Evolutionary conservation across 2,329 filamentous ascomycete species (phyloP).

Genomic region (Calonectria pseudoturangicola): DNA sequence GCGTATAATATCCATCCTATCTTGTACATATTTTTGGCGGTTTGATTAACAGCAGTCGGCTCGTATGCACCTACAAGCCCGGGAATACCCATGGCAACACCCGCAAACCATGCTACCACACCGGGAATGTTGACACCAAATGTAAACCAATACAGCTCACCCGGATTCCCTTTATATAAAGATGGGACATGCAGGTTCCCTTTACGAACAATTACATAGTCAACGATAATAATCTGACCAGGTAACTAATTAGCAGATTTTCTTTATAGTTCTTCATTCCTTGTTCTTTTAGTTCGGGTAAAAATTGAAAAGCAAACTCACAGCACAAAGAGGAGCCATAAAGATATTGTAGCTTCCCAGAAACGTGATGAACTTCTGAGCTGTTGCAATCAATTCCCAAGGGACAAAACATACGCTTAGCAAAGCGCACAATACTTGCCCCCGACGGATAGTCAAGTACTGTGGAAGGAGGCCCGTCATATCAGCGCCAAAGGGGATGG

Average conservation of each 20-base stretch:
- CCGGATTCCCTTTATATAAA: background rate
- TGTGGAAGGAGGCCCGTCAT: background rate
- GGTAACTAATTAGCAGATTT: background rate
- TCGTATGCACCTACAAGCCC: conserved; percentile 1
- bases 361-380: conserved; percentile 4
- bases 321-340: conserved; percentile 7
- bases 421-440: background rate
- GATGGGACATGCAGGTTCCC: conserved; percentile 10
- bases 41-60: background rate
- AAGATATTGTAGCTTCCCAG: conserved; percentile 13
- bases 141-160: background rate
- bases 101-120: conserved; percentile 5
- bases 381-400: conserved; percentile 3
- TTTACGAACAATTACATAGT: background rate
- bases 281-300: too few species aligned
- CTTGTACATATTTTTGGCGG: conserved; percentile 21
- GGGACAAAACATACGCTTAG: conserved; percentile 5
- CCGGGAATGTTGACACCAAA: background rate
- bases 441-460: background rate
- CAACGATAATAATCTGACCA: background rate
- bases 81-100: conserved; percentile 1
- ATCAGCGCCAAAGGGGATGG: background rate
- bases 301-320: background rate
- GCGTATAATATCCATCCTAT: conserved; percentile 8
- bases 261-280: background rate